A percentile compares a stretch with the other conserved stretches of the same genome.
These are phyloP conservation scores for Oropetium thomaeum DNA, from an alignment of 176 grass and related monocot species.

Conservation along the genomic window DNA sequence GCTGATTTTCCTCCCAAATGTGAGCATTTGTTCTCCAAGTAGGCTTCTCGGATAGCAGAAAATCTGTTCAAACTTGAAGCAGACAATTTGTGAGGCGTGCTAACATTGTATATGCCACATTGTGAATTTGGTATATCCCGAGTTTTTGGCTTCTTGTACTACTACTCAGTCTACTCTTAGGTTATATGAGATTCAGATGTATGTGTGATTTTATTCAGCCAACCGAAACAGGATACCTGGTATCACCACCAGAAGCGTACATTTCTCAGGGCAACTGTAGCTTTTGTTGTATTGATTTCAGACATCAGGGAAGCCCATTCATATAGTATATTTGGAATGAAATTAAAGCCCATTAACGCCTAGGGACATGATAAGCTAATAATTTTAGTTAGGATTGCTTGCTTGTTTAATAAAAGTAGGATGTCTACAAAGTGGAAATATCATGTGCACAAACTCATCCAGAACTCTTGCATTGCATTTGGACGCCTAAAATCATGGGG, in stretches of 20 bases:
- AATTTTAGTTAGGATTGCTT: background rate
- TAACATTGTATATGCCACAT: background rate
- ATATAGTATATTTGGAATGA: too few species aligned
- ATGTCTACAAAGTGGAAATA: background rate
- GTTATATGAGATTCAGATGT: background rate
- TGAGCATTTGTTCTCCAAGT: slow-evolving; percentile 24
- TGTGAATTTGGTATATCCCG: background rate
- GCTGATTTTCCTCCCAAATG: background rate
- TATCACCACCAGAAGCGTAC: background rate
- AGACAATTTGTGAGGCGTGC: background rate
- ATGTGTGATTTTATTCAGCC: background rate
- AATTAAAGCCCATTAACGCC: too few species aligned
- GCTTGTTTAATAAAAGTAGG: background rate
- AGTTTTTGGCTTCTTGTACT: slow-evolving; percentile 7
- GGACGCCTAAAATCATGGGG: too few species aligned
- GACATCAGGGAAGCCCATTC: background rate
- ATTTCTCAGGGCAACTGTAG: background rate
- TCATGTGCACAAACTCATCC: too few species aligned
- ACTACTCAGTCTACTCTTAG: too few species aligned
- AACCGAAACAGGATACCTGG: background rate
- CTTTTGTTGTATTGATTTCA: background rate
- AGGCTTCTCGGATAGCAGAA: background rate
- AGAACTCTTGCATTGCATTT: too few species aligned
- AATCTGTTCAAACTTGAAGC: too few species aligned
- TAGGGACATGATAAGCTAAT: background rate